A percentile compares a stretch with the other conserved stretches of the same genome.
Conservation (phyloP, 108 stramenopile species). For the Nitzschia inconspicua region DNA sequence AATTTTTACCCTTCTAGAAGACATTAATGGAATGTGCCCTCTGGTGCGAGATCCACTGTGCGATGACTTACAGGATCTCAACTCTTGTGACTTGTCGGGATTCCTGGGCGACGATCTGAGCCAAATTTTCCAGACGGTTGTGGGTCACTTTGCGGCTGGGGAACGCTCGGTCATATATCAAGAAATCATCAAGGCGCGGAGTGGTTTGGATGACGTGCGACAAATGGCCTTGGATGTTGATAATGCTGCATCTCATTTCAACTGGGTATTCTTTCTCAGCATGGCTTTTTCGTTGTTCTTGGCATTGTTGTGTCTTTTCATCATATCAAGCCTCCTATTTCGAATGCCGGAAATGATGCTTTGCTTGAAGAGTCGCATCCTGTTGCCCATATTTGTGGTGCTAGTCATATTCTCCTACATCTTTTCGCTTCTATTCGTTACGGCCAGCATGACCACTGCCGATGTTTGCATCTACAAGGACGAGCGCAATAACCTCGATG, state of each 20-base stretch:
- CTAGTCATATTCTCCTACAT: slow-evolving; percentile 16
- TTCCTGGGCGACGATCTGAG: slow-evolving; percentile 2
- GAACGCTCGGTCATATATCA: slow-evolving; percentile 5
- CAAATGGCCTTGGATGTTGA: slow-evolving; percentile 1
- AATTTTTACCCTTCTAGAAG: slow-evolving; percentile 4
- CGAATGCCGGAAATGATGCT: neutral
- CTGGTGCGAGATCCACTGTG: slow-evolving; percentile 13
- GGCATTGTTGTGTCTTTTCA: slow-evolving; percentile 10
- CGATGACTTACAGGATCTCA: slow-evolving; percentile 7
- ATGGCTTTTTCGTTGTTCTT: slow-evolving; percentile 7
- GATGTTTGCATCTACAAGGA: slow-evolving; percentile 17
- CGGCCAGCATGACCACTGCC: slow-evolving; percentile 12
- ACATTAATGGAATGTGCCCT: slow-evolving; percentile 23
- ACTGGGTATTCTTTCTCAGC: slow-evolving; percentile 15
- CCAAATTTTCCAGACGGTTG: slow-evolving; percentile 2
- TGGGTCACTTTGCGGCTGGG: slow-evolving; percentile 10
- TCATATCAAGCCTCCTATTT: slow-evolving; percentile 8
- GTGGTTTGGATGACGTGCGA: slow-evolving; percentile 9
- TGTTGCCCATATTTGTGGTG: slow-evolving; percentile 12
- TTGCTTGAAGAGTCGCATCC: slow-evolving; percentile 5
- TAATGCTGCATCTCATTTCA: neutral
- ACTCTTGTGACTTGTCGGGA: slow-evolving; percentile 7
- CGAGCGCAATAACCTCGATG: neutral
- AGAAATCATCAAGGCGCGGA: slow-evolving; percentile 14
- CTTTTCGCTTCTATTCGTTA: slow-evolving; percentile 26